Conservation (phyloP, 2,329 filamentous ascomycete species). For the Xylaria sp. region DNA sequence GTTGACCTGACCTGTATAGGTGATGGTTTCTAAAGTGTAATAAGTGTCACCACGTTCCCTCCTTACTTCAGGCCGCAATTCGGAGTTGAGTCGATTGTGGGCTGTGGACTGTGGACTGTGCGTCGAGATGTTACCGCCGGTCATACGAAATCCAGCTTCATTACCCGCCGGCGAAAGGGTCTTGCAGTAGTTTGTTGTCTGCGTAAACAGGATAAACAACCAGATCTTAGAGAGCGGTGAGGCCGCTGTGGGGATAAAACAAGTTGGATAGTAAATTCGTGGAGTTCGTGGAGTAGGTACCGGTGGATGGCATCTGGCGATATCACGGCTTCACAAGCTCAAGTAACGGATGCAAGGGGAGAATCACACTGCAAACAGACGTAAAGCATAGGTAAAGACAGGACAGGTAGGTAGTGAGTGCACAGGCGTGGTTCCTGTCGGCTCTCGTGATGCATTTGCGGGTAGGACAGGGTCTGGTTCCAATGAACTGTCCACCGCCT, state of each 20-base stretch:
- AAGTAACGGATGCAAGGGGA: constrained; percentile 9
- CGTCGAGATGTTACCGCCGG: constrained; percentile 4
- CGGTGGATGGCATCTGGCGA: constrained; percentile 17
- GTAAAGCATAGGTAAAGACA: constrained; percentile 7
- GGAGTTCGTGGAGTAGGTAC: constrained; percentile 30
- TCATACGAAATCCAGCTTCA: constrained; percentile 20
- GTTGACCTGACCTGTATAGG: constrained; percentile 4
- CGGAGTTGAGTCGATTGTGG: constrained; percentile 8
- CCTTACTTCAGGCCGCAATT: constrained; percentile 1
- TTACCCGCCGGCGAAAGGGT: constrained; percentile 17
- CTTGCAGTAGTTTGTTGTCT: constrained; percentile 30
- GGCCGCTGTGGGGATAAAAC: neutral
- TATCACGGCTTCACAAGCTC: constrained; percentile 18
- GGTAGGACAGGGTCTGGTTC: constrained; percentile 21
- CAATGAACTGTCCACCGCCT: constrained; percentile 5
- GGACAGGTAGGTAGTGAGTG: constrained; percentile 1
- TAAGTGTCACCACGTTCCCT: neutral
- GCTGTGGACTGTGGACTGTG: constrained; percentile 7
- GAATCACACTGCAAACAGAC: constrained; percentile 2
- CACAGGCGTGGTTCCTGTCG: constrained; percentile 12
- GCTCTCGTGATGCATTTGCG: constrained; percentile 22
- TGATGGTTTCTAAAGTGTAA: constrained; percentile 23
- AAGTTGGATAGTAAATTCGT: constrained; percentile 24
- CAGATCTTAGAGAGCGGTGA: constrained; percentile 17
- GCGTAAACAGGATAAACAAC: constrained; percentile 26